Percentiles rank a stretch among this genome's conserved stretches.
These are phyloP conservation scores for Ceratocystis lukuohia DNA, from an alignment of 2,329 filamentous ascomycete genomes.

Conservation along the genomic window DNA sequence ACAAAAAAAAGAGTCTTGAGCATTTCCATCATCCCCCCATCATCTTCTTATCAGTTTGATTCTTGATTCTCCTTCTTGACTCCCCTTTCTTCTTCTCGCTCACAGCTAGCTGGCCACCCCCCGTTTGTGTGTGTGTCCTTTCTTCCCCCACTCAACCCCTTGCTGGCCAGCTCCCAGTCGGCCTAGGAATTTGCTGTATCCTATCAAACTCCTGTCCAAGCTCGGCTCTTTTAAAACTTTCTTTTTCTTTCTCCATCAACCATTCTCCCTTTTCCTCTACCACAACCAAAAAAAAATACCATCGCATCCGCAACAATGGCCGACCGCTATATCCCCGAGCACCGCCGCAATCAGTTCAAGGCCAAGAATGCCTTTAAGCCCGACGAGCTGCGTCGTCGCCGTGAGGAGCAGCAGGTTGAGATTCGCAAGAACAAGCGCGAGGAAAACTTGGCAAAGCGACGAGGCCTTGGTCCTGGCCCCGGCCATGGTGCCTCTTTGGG, in stretches of 20 bases:
- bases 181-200: neutral
- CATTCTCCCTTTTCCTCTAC: conserved; percentile 17
- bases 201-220: conserved; percentile 20
- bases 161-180: conserved; percentile 2
- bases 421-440: conserved; percentile 98
- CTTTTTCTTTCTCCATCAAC: conserved; percentile 16
- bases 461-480: conserved; percentile 77
- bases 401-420: conserved; percentile 98
- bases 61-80: conserved; percentile 1
- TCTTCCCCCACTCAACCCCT: conserved; percentile 2
- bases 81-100: conserved; percentile 18
- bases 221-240: conserved; percentile 15
- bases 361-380: conserved; percentile 98
- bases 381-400: conserved; percentile 92
- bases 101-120: conserved; percentile 12
- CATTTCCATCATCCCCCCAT: neutral
- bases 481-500: conserved; percentile 70
- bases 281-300: conserved; percentile 15
- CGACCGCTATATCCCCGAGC: conserved; percentile 98
- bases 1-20: neutral
- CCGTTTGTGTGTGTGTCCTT: conserved; percentile 7
- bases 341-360: conserved; percentile 99
- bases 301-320: conserved; percentile 55
- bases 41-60: neutral
- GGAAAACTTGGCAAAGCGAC: conserved; percentile 95